Base-by-base conservation (phyloP, 495 filamentous ascomycete genomes). In the Podospora pseudopauciseta region DNA sequence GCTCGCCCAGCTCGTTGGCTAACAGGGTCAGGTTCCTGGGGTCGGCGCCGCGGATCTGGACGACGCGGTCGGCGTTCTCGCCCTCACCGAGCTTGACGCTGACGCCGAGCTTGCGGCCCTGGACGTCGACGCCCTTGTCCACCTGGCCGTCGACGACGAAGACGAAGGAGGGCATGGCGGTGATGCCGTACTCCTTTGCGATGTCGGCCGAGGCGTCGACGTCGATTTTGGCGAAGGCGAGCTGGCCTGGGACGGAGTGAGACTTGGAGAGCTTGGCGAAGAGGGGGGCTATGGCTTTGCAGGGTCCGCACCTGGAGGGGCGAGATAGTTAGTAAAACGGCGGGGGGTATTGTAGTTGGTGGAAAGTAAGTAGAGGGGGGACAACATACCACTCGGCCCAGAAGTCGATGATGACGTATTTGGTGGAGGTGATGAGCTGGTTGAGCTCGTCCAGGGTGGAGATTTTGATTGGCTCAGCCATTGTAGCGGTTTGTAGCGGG, bases 141-240 rank as follows among this genome's bases (percentile, higher is more conserved):
- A 87, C 83, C 64, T 85, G 79, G 67, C 89, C 87, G 65, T 89
- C 86, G 76, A 92, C 89, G 81, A 97, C 91, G 72, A 96, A 86
- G 65, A 96, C 80, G 81, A 97, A 96, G 55, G 91, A 92, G 0
- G 93, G 93, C 85, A 92, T 88, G 34, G 88, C 88, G 65, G 74
- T 72, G 32, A 89, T 75, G 57, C 77, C 76, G 68, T 83, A 84
- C 55, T 73, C 68, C 20, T 75, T 49, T 7, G 86, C 82, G 39
- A 85, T 71, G 20, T 85, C 85, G 68, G 80, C 76, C 56, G 79
- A 79, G 34, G 69, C 68, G 70, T 89, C 87, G 27, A 88, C 84
- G 77, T 89, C 80, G 67, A 87, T 83, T 73, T 89, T 88, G 56
- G 78, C 83, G 69, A 89, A 89, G 32, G 79, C 83, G n/a, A 88